Evolutionary conservation across 768 basidiomycete genomes (phyloP).

Genomic region (Rhizopogon salebrosus): DNA sequence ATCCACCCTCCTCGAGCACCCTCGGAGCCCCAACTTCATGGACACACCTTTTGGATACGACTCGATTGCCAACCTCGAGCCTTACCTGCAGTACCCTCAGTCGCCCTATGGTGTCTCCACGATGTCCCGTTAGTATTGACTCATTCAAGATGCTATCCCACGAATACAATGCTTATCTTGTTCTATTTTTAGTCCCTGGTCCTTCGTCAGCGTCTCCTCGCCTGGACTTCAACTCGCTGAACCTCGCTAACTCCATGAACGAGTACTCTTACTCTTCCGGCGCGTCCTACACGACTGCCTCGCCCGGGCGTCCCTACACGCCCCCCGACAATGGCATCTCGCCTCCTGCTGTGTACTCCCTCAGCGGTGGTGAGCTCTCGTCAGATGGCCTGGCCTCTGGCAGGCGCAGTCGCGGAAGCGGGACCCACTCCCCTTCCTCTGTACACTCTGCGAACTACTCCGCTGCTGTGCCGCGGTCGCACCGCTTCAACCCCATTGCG

Average conservation of each 20-base stretch:
- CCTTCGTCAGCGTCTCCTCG: constrained; percentile 50
- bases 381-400: constrained; percentile 67
- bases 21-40: constrained; percentile 47
- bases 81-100: constrained; percentile 69
- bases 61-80: constrained; percentile 38
- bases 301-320: constrained; percentile 61
- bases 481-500: constrained; percentile 72
- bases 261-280: constrained; percentile 58
- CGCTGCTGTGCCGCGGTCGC: constrained; percentile 66
- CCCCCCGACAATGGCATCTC: constrained; percentile 64
- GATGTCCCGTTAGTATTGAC: constrained; percentile 52
- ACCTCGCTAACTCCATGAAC: constrained; percentile 47
- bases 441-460: constrained; percentile 45
- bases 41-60: constrained; percentile 44
- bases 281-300: constrained; percentile 47
- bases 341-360: constrained; percentile 66
- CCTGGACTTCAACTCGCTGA: constrained; percentile 59
- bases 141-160: not conserved
- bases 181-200: constrained; percentile 40
- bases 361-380: constrained; percentile 66
- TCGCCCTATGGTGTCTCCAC: constrained; percentile 54
- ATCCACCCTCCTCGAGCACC: constrained; percentile 46
- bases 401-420: constrained; percentile 67
- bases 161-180: constrained; percentile 4
- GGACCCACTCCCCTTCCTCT: constrained; percentile 47